Conservation (phyloP, 192 early-diverging fungal species). For the Backusella tarrabulga region DNA sequence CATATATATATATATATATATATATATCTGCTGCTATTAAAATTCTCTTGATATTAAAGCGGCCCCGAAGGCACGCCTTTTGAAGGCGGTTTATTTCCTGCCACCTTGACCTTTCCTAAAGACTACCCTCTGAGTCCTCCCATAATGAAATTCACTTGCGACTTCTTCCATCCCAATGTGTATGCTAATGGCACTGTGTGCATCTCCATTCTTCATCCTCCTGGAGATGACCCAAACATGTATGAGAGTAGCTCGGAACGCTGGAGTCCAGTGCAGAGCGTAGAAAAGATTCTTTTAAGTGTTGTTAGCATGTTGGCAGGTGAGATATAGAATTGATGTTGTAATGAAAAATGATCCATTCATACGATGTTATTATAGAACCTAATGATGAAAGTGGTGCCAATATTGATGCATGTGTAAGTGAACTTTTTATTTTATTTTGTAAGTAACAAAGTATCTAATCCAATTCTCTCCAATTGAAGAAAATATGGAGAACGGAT, state of each 20-base stretch:
- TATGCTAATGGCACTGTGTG: constrained; percentile 96
- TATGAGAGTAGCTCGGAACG: constrained; percentile 96
- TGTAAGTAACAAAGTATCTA: no score
- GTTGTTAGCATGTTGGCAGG: constrained; percentile 94
- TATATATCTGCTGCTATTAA: no score
- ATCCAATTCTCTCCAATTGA: neutral
- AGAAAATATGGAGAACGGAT: constrained; percentile 92
- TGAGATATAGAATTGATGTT: constrained; percentile 16
- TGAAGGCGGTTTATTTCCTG: constrained; percentile 93
- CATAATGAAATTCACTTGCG: constrained; percentile 94
- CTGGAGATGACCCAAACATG: constrained; percentile 97
- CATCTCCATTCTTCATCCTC: constrained; percentile 97
- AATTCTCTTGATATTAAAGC: constrained; percentile 36
- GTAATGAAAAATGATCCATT: constrained; percentile 6
- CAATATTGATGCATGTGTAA: constrained; percentile 95
- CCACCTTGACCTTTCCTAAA: constrained; percentile 81
- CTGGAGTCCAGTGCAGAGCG: constrained; percentile 97
- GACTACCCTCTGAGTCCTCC: constrained; percentile 98
- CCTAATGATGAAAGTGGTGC: constrained; percentile 98
- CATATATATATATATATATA: no score
- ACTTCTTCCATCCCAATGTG: constrained; percentile 96
- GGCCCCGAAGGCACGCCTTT: constrained; percentile 93
- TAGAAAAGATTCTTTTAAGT: constrained; percentile 95
- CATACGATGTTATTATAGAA: constrained; percentile 43
- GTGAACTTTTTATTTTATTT: constrained; percentile 21